A percentile compares a stretch with the other conserved stretches of the same genome.
Conservation (phyloP, 768 basidiomycete species). For the Agaricus bisporus region DNA sequence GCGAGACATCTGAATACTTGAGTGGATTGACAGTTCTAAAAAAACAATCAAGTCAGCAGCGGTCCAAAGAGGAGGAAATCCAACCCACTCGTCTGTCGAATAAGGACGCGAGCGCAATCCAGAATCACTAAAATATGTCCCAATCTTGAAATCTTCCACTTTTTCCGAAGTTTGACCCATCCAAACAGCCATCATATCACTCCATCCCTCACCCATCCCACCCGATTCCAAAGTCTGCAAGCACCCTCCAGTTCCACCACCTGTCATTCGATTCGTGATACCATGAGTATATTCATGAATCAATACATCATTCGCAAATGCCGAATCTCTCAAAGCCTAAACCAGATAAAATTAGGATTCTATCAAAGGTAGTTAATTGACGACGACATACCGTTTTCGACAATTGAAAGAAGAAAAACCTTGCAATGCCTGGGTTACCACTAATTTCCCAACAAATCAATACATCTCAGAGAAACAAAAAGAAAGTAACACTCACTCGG, state of each 20-base stretch:
- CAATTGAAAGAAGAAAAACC: slow-evolving; percentile 1
- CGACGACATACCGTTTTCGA: background rate
- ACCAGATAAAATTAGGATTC: background rate
- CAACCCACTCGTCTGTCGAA: slow-evolving; percentile 38
- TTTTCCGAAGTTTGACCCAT: slow-evolving; percentile 17
- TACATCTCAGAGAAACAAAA: slow-evolving; percentile 19
- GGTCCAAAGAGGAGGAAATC: background rate
- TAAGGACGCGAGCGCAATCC: slow-evolving; percentile 56
- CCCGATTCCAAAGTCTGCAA: slow-evolving; percentile 57
- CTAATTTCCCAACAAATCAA: background rate
- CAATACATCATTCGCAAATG: slow-evolving; percentile 51
- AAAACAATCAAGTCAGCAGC: background rate
- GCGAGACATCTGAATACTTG: slow-evolving; percentile 32
- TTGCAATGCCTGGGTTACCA: background rate
- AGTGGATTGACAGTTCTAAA: slow-evolving; percentile 34
- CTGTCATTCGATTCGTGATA: slow-evolving; percentile 42
- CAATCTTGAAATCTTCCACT: background rate
- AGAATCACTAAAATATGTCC: slow-evolving; percentile 40
- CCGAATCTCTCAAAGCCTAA: slow-evolving; percentile 46
- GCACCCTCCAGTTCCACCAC: slow-evolving; percentile 54
- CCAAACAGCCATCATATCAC: slow-evolving; percentile 47
- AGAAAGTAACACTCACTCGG: slow-evolving; percentile 26
- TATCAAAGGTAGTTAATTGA: slow-evolving; percentile 14
- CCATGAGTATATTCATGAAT: slow-evolving; percentile 47
- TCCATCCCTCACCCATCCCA: slow-evolving; percentile 70